phyloP scores from a whole-genome alignment of 139 green algal species.

The Micractinium sp. region DNA sequence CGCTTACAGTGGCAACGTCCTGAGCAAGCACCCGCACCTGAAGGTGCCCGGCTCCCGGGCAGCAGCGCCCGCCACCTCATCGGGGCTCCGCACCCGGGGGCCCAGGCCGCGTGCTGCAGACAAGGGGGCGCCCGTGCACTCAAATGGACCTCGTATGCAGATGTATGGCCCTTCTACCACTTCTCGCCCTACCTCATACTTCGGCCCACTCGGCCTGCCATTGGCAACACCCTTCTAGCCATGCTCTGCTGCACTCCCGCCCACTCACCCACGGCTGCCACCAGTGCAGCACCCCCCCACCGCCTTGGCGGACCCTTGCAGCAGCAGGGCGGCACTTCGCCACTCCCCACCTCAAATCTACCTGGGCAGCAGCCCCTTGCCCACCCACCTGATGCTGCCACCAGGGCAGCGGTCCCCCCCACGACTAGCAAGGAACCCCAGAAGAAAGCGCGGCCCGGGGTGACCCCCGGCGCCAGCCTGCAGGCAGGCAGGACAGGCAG shows the following conservation, averaged over 20 bases:
- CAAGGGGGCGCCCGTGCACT: not conserved
- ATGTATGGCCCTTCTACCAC: not conserved
- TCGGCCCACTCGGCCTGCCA: no score
- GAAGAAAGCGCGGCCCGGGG: constrained; percentile 49
- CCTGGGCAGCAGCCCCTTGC: no score
- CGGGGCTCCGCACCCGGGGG: not conserved
- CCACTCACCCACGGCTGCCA: not conserved
- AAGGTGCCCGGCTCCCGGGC: not conserved
- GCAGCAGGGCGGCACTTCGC: no score
- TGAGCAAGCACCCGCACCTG: no score
- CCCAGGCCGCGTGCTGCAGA: not conserved
- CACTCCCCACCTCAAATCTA: no score
- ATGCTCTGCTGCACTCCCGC: not conserved
- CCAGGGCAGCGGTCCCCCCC: constrained; percentile 57
- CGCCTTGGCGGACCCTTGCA: no score
- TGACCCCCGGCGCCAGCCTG: constrained; percentile 18
- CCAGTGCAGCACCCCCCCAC: not conserved
- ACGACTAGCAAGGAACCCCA: constrained; percentile 63
- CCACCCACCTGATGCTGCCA: constrained; percentile 9
- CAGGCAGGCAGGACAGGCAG: no score
- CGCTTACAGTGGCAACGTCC: no score
- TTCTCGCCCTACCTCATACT: not conserved
- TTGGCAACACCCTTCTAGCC: not conserved
- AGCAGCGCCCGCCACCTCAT: no score
- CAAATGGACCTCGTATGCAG: not conserved